A percentile compares a stretch with the other conserved stretches of the same genome.
Evolutionary conservation across 1,284 basidiomycete genomes (phyloP).

Genomic region (Malassezia dermatis): DNA sequence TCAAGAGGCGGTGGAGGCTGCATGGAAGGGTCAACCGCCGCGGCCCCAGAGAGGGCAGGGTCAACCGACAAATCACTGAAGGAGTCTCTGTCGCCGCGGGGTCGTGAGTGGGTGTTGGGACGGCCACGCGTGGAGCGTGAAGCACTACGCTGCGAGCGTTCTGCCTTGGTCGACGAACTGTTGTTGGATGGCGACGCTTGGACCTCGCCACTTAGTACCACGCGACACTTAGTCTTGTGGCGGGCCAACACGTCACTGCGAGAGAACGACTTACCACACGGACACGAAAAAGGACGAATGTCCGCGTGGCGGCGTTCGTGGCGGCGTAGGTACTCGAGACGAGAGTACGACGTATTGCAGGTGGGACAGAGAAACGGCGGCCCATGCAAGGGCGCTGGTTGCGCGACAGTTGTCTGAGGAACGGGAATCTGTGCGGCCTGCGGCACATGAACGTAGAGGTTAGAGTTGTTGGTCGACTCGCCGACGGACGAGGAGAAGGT

Average conservation of each 20-base stretch:
- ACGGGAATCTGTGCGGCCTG: neutral
- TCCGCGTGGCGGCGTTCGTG: constrained; percentile 45
- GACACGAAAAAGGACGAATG: constrained; percentile 44
- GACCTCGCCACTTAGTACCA: constrained; percentile 26
- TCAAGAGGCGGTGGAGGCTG: constrained; percentile 17
- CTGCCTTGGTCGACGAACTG: neutral
- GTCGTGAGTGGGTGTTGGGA: neutral
- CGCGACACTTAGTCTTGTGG: constrained; percentile 42
- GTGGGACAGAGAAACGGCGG: constrained; percentile 44
- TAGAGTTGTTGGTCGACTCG: neutral
- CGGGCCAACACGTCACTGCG: constrained; percentile 43
- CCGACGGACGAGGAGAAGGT: constrained; percentile 14
- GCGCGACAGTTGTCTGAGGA: neutral
- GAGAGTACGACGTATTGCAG: constrained; percentile 43
- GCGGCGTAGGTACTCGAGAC: constrained; percentile 43
- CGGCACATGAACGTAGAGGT: constrained; percentile 11
- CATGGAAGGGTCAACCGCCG: constrained; percentile 14
- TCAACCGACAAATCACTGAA: constrained; percentile 10
- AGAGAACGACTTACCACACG: constrained; percentile 46
- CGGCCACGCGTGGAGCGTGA: constrained; percentile 6
- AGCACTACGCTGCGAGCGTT: neutral
- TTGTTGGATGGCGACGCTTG: constrained; percentile 18
- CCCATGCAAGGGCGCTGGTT: constrained; percentile 22
- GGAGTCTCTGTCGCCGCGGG: constrained; percentile 1
- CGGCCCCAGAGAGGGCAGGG: constrained; percentile 8